Conservation (phyloP, 2,329 filamentous ascomycete genomes). For the Penicillium polonicum region DNA sequence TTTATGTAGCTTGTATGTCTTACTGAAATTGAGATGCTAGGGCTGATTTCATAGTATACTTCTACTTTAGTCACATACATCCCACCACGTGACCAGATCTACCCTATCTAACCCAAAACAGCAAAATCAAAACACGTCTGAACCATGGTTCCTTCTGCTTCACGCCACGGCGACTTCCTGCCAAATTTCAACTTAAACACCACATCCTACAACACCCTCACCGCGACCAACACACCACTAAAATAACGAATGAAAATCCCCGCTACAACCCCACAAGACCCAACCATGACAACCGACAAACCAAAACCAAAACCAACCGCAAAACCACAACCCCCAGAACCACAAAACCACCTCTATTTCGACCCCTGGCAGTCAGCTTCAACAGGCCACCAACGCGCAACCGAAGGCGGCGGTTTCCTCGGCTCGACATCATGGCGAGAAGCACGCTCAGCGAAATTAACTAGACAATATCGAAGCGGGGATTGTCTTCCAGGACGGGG, state of each 20-base stretch:
- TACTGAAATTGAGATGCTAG: not conserved
- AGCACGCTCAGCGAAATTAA: slow-evolving; percentile 67
- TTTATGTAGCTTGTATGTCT: not conserved
- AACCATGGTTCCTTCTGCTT: slow-evolving; percentile 18
- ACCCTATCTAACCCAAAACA: slow-evolving; percentile 26
- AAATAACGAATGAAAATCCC: not conserved
- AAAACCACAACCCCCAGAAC: not conserved
- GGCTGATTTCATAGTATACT: not conserved
- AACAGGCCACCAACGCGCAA: slow-evolving; percentile 75
- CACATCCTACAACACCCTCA: not conserved
- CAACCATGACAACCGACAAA: not conserved
- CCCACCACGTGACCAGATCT: slow-evolving; percentile 14
- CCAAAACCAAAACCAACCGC: not conserved
- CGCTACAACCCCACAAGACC: not conserved
- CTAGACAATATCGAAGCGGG: slow-evolving; percentile 64
- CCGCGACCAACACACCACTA: not conserved
- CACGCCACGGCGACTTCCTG: slow-evolving; percentile 11
- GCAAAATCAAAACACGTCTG: slow-evolving; percentile 25
- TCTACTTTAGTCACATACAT: not conserved
- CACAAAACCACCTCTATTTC: slow-evolving; percentile 34
- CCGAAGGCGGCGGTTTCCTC: slow-evolving; percentile 66
- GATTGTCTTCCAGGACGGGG: slow-evolving; percentile 47
- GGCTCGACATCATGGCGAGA: slow-evolving; percentile 68
- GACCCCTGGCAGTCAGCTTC: slow-evolving; percentile 63
- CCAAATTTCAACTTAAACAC: not conserved